A percentile compares a stretch with the other conserved stretches of the same genome.
Evolutionary conservation across 306 rosid species (phyloP).

Genomic region (Cucumis melo): DNA sequence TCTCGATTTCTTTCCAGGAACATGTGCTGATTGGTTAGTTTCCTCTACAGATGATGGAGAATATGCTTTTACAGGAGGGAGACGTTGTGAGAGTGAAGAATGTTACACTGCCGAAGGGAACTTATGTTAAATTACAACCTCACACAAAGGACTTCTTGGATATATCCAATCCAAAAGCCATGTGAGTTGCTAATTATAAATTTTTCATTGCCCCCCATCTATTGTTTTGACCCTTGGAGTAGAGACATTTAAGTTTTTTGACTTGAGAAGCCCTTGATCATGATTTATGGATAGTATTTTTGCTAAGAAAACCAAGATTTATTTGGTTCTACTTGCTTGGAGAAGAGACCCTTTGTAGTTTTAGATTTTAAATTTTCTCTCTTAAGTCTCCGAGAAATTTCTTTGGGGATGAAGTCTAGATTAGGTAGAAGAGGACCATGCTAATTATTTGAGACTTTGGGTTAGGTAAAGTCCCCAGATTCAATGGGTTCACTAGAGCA

Average conservation of each 20-base stretch:
- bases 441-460: neutral
- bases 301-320: neutral
- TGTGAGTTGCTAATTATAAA: constrained; percentile 28
- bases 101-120: constrained; percentile 93
- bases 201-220: neutral
- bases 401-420: neutral
- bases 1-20: neutral
- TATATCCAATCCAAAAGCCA: constrained; percentile 96
- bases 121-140: constrained; percentile 92
- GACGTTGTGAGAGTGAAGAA: constrained; percentile 73
- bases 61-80: constrained; percentile 96
- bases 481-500: neutral
- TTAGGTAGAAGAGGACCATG: neutral
- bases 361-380: neutral
- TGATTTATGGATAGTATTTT: neutral
- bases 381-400: neutral
- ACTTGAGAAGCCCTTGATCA: neutral
- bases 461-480: neutral
- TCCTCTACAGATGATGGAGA: constrained; percentile 80
- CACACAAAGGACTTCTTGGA: constrained; percentile 93
- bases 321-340: neutral
- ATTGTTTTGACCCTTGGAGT: neutral
- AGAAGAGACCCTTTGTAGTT: neutral
- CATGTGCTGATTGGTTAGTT: neutral
- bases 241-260: neutral